phyloP scores from a whole-genome alignment of 495 filamentous ascomycete species.

The Hyaloscypha hepaticicola region DNA sequence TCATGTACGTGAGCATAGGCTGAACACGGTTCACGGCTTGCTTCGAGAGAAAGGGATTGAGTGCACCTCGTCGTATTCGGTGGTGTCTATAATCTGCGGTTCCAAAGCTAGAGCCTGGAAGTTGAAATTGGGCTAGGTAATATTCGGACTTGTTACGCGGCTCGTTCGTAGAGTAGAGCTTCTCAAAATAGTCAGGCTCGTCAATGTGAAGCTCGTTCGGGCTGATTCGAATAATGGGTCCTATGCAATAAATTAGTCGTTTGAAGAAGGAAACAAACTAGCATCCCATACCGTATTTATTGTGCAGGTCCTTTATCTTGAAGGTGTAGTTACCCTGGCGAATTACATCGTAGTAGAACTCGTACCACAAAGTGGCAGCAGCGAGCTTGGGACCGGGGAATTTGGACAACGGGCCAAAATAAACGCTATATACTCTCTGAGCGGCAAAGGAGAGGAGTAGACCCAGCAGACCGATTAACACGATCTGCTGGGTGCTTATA shows the following conservation, averaged over 20 bases:
- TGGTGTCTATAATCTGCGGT: slow-evolving; percentile 46
- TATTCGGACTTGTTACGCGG: slow-evolving; percentile 6
- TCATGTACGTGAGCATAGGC: slow-evolving; percentile 11
- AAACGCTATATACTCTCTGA: slow-evolving; percentile 28
- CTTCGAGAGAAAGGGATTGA: slow-evolving; percentile 41
- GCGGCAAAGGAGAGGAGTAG: neutral
- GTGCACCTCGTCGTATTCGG: slow-evolving; percentile 36
- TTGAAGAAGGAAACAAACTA: slow-evolving; percentile 17
- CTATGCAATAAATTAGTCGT: neutral
- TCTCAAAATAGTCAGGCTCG: slow-evolving; percentile 51
- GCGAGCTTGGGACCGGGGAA: slow-evolving; percentile 50
- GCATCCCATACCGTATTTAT: slow-evolving; percentile 30
- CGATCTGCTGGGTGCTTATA: neutral
- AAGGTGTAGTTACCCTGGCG: slow-evolving; percentile 25
- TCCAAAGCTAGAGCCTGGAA: slow-evolving; percentile 35
- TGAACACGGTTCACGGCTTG: neutral
- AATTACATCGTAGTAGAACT: slow-evolving; percentile 25
- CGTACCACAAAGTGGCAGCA: slow-evolving; percentile 43
- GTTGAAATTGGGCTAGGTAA: neutral
- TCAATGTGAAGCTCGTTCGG: slow-evolving; percentile 55
- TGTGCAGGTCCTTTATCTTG: slow-evolving; percentile 31
- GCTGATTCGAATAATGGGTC: slow-evolving; percentile 57
- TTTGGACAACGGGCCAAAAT: slow-evolving; percentile 41
- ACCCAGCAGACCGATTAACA: neutral
- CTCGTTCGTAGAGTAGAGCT: slow-evolving; percentile 37